Evolutionary conservation across 2,329 filamentous ascomycete genomes (phyloP), one percentile per base, ranked within the genome.

Genomic region (Diaporthe amygdali): DNA sequence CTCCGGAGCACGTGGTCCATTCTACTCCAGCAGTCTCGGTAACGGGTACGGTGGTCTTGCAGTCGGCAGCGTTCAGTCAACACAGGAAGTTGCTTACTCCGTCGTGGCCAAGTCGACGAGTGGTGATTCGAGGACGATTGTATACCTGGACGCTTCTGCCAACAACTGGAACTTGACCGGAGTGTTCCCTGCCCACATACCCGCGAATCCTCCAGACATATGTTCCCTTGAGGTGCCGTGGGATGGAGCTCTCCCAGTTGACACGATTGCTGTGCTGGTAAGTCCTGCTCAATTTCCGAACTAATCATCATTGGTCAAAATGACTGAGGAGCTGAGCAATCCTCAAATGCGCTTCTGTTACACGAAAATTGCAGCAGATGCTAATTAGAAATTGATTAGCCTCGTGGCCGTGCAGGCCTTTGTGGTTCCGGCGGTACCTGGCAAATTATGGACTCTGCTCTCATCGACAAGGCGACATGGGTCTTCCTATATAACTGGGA

Each of bases 31-130:
- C 47, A 67, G 64, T 27, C 44, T 49, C 5, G 47, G 64, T 17
- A 67, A 67, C 25, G 64, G 64, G 8, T 51, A 52, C 25, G 64
- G 49, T 30, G 49, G 47, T 3, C 30, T 54, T 8, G 64, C 64
- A 15, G 47, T 67, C 17, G 64, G 64, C 17, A 67, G 64, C n/a
- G 64, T 67, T 12, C 64, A 67, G 34, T 30, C 44, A 14, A 52
- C 46, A 27, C 30, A 55, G 44, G 20, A 41, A n/a, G 64, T 67
- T 52, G 64, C 44, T 9, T 67, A 51, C 22, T n/a, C 64, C 25
- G 47, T 52, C 30, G 49, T 54, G 20, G 64, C 64, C 8, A 51
- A 25, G 37, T 67, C 47, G 17, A 67, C 30, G 17, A 52, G 46
- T 41, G 47, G 64, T 2, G 64, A 72, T 15, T 59, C 54, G 8